These are phyloP conservation scores for Trichoderma harzianum DNA, from an alignment of 2,329 filamentous ascomycete genomes.

Conservation along the genomic window DNA sequence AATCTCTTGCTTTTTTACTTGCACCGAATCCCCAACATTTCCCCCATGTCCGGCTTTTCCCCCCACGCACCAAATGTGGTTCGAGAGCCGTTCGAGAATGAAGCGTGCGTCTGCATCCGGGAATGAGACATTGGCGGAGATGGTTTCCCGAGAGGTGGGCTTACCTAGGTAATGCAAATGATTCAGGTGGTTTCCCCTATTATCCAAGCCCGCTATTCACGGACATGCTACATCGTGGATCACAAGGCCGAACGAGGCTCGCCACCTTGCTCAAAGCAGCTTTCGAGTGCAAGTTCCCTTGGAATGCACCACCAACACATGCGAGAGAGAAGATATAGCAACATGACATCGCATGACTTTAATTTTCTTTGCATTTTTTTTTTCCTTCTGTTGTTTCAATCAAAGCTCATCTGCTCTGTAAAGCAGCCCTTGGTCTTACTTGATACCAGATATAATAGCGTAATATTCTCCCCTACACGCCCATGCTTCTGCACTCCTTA, in stretches of 20 bases:
- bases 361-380: neutral
- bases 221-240: neutral
- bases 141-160: neutral
- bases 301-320: neutral
- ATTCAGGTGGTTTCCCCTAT: neutral
- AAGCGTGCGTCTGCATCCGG: neutral
- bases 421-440: neutral
- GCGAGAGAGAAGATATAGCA: neutral
- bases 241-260: neutral
- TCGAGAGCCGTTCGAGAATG: neutral
- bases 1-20: neutral
- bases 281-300: neutral
- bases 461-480: conserved; percentile 5
- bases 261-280: neutral
- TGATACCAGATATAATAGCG: neutral
- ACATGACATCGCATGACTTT: neutral
- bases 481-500: neutral
- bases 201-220: neutral
- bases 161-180: neutral
- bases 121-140: neutral
- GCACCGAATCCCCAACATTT: neutral
- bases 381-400: neutral
- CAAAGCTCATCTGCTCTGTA: neutral
- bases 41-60: neutral
- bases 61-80: neutral